These are phyloP conservation scores for Pleurotus djamor DNA, from an alignment of 768 basidiomycete species.

Conservation along the genomic window DNA sequence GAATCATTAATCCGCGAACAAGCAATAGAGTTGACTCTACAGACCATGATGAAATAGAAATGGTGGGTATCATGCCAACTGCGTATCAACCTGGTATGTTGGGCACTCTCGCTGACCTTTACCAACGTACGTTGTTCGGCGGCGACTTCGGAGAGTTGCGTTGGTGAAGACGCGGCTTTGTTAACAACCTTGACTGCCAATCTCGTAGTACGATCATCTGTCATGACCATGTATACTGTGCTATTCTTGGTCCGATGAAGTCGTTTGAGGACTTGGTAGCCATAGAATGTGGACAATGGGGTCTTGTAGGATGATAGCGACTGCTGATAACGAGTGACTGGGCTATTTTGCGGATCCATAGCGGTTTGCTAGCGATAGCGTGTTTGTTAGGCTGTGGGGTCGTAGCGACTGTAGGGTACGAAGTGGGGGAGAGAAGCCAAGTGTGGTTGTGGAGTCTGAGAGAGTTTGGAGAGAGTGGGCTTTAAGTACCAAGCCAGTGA, in stretches of 20 bases:
- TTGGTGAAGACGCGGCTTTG: background rate
- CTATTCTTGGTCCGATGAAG: background rate
- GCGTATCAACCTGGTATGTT: background rate
- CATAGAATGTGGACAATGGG: background rate
- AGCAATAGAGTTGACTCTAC: background rate
- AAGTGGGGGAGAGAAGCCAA: background rate
- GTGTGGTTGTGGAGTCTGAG: no score
- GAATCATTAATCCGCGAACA: background rate
- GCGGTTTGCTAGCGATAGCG: background rate
- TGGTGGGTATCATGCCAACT: slow-evolving; percentile 2
- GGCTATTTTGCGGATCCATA: background rate
- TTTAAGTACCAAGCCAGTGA: no score
- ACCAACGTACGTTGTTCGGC: background rate
- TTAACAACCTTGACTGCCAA: background rate
- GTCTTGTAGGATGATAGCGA: background rate
- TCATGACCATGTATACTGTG: background rate
- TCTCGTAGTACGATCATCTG: background rate
- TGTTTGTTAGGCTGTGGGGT: background rate
- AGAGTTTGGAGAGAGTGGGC: no score
- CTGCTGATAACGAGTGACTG: background rate
- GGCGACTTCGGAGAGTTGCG: background rate
- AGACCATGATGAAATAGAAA: background rate
- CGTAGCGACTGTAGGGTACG: background rate
- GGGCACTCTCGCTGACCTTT: background rate
- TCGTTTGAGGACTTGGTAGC: background rate